Conservation (phyloP, 176 grass and related monocot genomes). For the Tuctoria greenei region DNA sequence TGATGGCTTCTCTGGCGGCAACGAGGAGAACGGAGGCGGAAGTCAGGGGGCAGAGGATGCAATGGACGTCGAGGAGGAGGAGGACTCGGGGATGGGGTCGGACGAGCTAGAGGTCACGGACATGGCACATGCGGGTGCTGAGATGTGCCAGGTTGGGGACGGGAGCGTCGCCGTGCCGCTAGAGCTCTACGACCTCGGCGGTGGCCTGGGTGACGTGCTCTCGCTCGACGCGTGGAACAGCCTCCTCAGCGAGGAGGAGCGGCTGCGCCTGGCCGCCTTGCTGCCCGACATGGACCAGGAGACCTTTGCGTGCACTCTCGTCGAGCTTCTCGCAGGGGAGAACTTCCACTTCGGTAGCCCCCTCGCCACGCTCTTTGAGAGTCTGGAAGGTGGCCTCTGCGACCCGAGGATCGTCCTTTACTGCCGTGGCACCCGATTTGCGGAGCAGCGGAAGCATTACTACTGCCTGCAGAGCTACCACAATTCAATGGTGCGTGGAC, state of each 20-base stretch:
- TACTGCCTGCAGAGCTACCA: slow-evolving; percentile 71
- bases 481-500: slow-evolving; percentile 60
- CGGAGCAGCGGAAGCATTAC: slow-evolving; percentile 70
- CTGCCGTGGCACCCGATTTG: slow-evolving; percentile 44
- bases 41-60: neutral
- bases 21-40: too few relatives aligned
- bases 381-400: slow-evolving; percentile 67
- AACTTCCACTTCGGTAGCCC: slow-evolving; percentile 84
- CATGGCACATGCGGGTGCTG: slow-evolving; percentile 42
- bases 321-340: slow-evolving; percentile 67
- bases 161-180: slow-evolving; percentile 58
- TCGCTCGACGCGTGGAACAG: slow-evolving; percentile 75
- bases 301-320: slow-evolving; percentile 62
- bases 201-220: slow-evolving; percentile 43
- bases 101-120: slow-evolving; percentile 61
- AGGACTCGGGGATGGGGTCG: slow-evolving; percentile 70
- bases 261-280: slow-evolving; percentile 52
- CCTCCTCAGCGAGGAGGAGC: slow-evolving; percentile 69
- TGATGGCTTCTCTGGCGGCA: too few relatives aligned
- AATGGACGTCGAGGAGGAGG: slow-evolving; percentile 4
- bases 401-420: slow-evolving; percentile 74
- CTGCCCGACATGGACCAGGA: slow-evolving; percentile 86
- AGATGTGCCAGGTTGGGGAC: slow-evolving; percentile 72
- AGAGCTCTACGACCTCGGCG: slow-evolving; percentile 55
- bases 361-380: slow-evolving; percentile 42